Evolutionary conservation across 768 basidiomycete genomes (phyloP).

Genomic region (Tubosaeta sp.): DNA sequence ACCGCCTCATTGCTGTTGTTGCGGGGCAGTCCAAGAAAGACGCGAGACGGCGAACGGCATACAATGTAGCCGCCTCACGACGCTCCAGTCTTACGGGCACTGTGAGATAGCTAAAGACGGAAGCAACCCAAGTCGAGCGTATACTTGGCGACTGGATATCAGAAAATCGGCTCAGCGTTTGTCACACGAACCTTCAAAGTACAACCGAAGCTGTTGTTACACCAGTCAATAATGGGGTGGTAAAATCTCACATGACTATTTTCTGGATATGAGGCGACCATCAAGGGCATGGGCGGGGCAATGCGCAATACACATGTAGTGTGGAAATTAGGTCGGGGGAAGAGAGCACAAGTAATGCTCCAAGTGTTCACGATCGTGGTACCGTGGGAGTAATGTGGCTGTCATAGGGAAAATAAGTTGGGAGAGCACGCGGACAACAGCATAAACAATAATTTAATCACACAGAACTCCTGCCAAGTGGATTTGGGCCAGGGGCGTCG

Average conservation of each 20-base stretch:
- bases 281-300: conserved; percentile 13
- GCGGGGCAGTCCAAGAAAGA: background rate
- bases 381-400: conserved; percentile 11
- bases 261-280: conserved; percentile 8
- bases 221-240: conserved; percentile 13
- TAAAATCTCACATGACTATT: conserved; percentile 20
- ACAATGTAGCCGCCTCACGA: background rate
- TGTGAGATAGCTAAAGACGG: background rate
- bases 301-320: conserved; percentile 14
- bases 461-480: background rate
- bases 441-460: conserved; percentile 1
- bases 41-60: background rate
- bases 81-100: background rate
- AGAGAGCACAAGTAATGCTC: background rate
- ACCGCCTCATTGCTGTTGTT: background rate
- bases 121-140: background rate
- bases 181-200: too few relatives aligned
- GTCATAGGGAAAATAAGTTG: background rate
- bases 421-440: background rate
- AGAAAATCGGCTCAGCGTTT: background rate
- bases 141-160: conserved; percentile 10
- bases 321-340: conserved; percentile 12
- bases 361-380: conserved; percentile 4
- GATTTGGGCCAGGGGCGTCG: conserved; percentile 2
- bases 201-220: background rate